Evolutionary conservation across 768 basidiomycete genomes (phyloP).

Genomic region (Lactarius pseudohatsudake): DNA sequence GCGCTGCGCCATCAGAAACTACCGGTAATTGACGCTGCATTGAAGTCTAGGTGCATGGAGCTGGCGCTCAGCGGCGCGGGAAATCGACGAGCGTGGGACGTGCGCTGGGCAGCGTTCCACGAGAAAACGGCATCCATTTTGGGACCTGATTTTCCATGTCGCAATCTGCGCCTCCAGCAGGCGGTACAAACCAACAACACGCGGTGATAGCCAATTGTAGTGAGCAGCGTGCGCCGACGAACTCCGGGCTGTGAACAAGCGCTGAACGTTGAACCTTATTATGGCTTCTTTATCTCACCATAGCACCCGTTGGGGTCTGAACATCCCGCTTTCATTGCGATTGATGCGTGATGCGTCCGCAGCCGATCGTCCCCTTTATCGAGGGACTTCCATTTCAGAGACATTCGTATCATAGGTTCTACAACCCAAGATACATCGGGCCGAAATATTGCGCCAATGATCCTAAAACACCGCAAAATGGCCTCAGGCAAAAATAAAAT

Average conservation of each 20-base stretch:
- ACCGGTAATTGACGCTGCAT: neutral
- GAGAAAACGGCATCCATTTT: neutral
- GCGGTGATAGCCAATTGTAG: slow-evolving; percentile 1
- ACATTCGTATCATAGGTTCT: neutral
- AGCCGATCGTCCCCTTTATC: neutral
- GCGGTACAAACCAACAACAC: neutral
- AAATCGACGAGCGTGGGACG: neutral
- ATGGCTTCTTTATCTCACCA: neutral
- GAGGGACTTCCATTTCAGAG: neutral
- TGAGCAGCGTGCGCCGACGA: neutral
- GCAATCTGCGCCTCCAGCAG: neutral
- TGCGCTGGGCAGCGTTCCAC: neutral
- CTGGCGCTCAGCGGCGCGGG: slow-evolving; percentile 6
- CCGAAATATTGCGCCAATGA: neutral
- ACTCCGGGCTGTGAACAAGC: neutral
- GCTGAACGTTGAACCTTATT: neutral
- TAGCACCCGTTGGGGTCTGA: neutral
- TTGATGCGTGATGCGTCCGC: neutral
- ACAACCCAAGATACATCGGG: neutral
- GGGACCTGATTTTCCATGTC: neutral
- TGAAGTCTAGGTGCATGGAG: slow-evolving; percentile 13
- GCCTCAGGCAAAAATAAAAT: neutral
- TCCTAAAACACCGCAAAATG: slow-evolving; percentile 1
- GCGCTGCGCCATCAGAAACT: slow-evolving; percentile 16
- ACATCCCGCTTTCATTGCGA: neutral